A percentile compares a stretch with the other conserved stretches of the same genome.
Evolutionary conservation across 257 asterid species (phyloP).

Genomic region (Solanum rostratum): DNA sequence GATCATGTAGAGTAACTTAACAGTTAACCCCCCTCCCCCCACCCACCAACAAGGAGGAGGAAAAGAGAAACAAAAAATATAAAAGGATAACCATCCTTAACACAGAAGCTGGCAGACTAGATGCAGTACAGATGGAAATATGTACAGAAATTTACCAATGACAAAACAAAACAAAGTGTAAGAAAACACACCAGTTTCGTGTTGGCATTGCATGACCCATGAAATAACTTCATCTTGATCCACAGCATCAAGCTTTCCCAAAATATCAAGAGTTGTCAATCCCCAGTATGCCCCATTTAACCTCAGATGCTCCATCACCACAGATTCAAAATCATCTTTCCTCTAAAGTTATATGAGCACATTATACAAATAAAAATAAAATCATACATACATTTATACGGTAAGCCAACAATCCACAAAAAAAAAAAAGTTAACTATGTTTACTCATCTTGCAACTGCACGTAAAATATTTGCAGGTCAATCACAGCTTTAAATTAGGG

Average conservation of each 20-base stretch:
- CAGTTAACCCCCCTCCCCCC: not conserved
- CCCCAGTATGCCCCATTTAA: slow-evolving; percentile 97
- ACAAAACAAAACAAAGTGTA: not conserved
- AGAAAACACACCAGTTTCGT: slow-evolving; percentile 66
- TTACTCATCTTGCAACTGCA: not conserved
- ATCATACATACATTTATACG: not conserved
- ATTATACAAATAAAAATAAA: not conserved
- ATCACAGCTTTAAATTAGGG: not conserved
- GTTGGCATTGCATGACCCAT: slow-evolving; percentile 90
- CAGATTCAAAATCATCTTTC: slow-evolving; percentile 67
- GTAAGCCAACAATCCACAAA: not conserved
- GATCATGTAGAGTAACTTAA: not conserved
- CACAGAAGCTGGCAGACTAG: not conserved
- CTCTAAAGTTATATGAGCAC: slow-evolving; percentile 24
- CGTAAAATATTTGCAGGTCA: not conserved
- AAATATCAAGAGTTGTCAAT: slow-evolving; percentile 72
- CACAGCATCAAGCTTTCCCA: slow-evolving; percentile 60
- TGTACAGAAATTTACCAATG: not conserved
- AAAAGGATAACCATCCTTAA: not conserved
- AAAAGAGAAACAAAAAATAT: not conserved
- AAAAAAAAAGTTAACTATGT: not conserved
- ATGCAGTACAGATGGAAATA: not conserved
- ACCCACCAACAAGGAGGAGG: not conserved
- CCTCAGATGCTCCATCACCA: slow-evolving; percentile 86
- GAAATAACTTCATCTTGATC: slow-evolving; percentile 70